Evolutionary conservation across 148 eudicot genomes (phyloP), one percentile per base, ranked within the genome.

Genomic region (Cornus controversa): DNA sequence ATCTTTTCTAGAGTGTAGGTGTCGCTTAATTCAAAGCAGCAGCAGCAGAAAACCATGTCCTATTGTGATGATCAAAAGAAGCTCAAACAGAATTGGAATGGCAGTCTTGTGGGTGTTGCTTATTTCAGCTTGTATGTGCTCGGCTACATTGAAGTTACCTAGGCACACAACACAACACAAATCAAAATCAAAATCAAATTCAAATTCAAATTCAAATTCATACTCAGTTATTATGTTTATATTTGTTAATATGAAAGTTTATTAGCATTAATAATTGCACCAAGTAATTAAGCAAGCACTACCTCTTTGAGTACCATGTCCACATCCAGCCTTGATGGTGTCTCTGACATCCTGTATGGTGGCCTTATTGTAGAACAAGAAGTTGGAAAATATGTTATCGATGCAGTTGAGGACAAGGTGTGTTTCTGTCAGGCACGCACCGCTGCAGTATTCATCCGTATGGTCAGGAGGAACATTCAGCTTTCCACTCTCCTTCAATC

Each of bases 391-490:
- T 67, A 92, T 72, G 40, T 77, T 80, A 10, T 82, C 86, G 11
- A 92, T 70, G 78, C 97, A 92, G 70, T 82, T 69, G 25, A 92
- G 86, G 62, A 87, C 89, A 0, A 77, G 94, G 75, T 90, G 64
- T 24, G 94, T 92, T 82, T 92, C 97, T 10, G 79, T 75, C 6
- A 90, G 40, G 82, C 97, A 92, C 1, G 92, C 88, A 9, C 97
- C 92, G 0, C 54, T 72, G 84, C 97, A 92, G 78, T 77, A 92
- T 75, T 87, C 82, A 37, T 89, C 83, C 6, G 85, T 80, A 27
- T 84, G 66, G 54, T 85, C 92, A 3, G 70, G 80, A 40, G 92
- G 88, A 67, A 92, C 87, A 23, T 89, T 69, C 37, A 92, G 80
- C n/a, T 87, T 84, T 42, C 94, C 97, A 10, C 67, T 71, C 60